These are phyloP conservation scores for Backusella sp. DNA, from an alignment of 192 early-diverging fungal genomes.

Conservation along the genomic window DNA sequence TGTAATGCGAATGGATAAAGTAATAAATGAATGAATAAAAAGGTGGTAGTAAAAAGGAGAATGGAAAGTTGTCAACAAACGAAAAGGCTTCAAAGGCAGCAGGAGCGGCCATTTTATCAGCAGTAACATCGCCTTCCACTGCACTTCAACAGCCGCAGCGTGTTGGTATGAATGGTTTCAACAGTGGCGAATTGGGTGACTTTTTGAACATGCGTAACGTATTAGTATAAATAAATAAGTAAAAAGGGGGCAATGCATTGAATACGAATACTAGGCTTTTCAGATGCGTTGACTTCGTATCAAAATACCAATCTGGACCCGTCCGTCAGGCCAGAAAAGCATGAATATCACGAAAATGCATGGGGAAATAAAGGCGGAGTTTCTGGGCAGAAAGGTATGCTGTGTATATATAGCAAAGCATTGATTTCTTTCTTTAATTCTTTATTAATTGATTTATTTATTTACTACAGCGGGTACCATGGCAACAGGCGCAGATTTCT, in stretches of 20 bases:
- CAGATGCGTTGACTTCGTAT: conserved; percentile 10
- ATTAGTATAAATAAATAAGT: background rate
- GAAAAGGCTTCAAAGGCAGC: conserved; percentile 4
- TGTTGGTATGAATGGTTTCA: background rate
- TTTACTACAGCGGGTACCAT: background rate
- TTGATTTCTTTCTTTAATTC: background rate
- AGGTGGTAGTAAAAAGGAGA: conserved; percentile 4
- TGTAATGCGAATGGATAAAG: background rate
- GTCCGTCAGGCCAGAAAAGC: conserved; percentile 12
- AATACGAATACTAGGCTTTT: background rate
- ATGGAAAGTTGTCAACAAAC: background rate
- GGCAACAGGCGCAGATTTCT: conserved; percentile 4
- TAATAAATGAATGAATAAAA: background rate
- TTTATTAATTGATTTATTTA: background rate
- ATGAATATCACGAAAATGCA: conserved; percentile 8
- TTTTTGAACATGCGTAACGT: conserved; percentile 18
- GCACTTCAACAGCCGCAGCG: conserved; percentile 6
- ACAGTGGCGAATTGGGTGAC: background rate
- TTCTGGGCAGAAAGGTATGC: background rate
- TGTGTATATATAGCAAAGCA: no score
- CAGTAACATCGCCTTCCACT: conserved; percentile 9
- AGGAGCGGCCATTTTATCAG: conserved; percentile 17
- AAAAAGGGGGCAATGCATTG: background rate
- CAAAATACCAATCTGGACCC: conserved; percentile 14
- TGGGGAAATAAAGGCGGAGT: conserved; percentile 5